These are phyloP conservation scores for Colletotrichum limetticola DNA, from an alignment of 2,329 filamentous ascomycete species.

Conservation along the genomic window DNA sequence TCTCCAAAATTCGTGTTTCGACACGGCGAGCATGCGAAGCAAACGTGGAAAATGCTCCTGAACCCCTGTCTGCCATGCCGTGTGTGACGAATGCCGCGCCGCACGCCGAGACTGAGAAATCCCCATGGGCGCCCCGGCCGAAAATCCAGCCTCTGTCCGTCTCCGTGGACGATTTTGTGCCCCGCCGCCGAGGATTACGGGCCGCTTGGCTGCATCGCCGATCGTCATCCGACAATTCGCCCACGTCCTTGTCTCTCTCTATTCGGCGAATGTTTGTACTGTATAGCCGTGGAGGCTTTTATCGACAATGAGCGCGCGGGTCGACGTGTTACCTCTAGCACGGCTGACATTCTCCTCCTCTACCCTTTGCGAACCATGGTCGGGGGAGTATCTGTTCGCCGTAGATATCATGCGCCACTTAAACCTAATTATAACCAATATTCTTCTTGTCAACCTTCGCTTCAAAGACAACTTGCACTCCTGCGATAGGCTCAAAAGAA, in stretches of 20 bases:
- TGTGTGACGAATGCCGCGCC: constrained; percentile 32
- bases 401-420: neutral
- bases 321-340: neutral
- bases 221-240: constrained; percentile 12
- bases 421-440: neutral
- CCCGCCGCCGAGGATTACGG: constrained; percentile 19
- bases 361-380: neutral
- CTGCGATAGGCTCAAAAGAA: neutral
- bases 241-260: neutral
- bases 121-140: too few species aligned
- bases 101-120: constrained; percentile 1
- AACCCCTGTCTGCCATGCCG: neutral
- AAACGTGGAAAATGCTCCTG: neutral
- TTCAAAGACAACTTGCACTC: neutral
- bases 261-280: neutral
- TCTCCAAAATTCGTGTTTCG: neutral
- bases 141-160: too few species aligned
- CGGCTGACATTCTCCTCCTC: neutral
- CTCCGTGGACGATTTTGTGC: neutral
- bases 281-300: constrained; percentile 17
- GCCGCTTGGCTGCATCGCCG: constrained; percentile 25
- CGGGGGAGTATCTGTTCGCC: neutral
- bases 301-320: neutral
- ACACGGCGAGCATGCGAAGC: neutral
- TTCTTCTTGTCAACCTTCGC: neutral